phyloP scores from a whole-genome alignment of 306 rosid species.

The Astragalus membranaceus region DNA sequence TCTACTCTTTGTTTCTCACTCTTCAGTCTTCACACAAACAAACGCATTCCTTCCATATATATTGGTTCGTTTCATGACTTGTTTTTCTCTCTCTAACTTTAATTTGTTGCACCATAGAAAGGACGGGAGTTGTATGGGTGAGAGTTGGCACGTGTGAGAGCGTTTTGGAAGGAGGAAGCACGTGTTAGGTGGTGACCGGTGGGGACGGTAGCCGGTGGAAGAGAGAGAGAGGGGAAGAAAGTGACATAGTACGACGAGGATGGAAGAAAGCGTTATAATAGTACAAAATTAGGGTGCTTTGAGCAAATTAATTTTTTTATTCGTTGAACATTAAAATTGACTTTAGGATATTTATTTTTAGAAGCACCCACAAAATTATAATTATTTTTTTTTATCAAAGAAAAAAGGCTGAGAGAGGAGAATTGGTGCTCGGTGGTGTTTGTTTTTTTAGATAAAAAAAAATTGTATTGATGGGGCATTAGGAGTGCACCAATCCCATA shows the following conservation, averaged over 20 bases:
- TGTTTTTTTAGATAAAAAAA: no score
- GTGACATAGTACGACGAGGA: slow-evolving; percentile 75
- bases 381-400: no score
- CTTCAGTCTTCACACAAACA: not conserved
- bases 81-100: slow-evolving; percentile 60
- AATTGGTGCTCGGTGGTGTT: no score
- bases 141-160: slow-evolving; percentile 36
- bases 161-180: slow-evolving; percentile 4
- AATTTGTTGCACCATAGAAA: slow-evolving; percentile 82
- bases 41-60: slow-evolving; percentile 10
- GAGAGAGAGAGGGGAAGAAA: slow-evolving; percentile 24
- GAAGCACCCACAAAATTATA: no score
- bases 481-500: no score
- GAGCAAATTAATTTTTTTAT: no score
- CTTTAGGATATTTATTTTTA: no score
- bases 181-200: slow-evolving; percentile 38
- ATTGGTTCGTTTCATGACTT: not conserved
- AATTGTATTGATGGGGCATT: no score
- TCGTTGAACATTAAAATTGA: no score
- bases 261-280: slow-evolving; percentile 9
- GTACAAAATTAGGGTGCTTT: no score
- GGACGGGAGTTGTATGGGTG: slow-evolving; percentile 45
- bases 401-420: no score
- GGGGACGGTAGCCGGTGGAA: slow-evolving; percentile 35
- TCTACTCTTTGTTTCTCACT: not conserved